These are phyloP conservation scores for Globisporangium carolinianum DNA, from an alignment of 352 stramenopile species.

Conservation along the genomic window DNA sequence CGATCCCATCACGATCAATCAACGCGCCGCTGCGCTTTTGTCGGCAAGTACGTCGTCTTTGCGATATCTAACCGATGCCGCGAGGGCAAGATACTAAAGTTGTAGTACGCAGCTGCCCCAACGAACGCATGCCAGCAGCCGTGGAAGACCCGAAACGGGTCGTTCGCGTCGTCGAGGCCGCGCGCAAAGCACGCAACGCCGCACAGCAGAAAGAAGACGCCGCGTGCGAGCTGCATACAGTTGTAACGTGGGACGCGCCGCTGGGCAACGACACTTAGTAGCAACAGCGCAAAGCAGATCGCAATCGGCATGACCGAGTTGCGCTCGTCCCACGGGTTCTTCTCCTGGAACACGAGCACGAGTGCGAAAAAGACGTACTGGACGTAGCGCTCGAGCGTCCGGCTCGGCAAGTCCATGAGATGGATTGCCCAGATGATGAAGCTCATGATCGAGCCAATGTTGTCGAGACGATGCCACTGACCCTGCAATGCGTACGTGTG, in stretches of 20 bases:
- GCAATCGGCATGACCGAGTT: conserved; percentile 48
- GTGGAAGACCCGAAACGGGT: conserved; percentile 78
- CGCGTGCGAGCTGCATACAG: conserved; percentile 35
- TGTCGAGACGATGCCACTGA: conserved; percentile 77
- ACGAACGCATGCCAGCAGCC: conserved; percentile 78
- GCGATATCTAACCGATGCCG: conserved; percentile 13
- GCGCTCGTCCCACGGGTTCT: conserved; percentile 67
- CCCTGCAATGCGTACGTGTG: conserved; percentile 18
- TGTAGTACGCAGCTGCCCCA: conserved; percentile 61
- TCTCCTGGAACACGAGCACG: conserved; percentile 68
- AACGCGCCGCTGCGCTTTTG: conserved; percentile 20
- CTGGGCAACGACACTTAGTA: conserved; percentile 33
- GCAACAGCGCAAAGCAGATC: conserved; percentile 32
- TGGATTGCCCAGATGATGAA: conserved; percentile 72
- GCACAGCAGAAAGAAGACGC: conserved; percentile 37
- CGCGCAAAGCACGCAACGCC: conserved; percentile 53
- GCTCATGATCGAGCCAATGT: conserved; percentile 81
- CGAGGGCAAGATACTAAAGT: conserved; percentile 49
- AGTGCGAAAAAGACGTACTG: conserved; percentile 63
- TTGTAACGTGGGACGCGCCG: conserved; percentile 46
- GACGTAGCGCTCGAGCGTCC: conserved; percentile 37
- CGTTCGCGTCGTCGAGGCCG: conserved; percentile 61
- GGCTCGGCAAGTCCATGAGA: conserved; percentile 57
- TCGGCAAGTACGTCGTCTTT: conserved; percentile 20
- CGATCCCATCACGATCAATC: neutral